Percentiles rank a stretch among this genome's conserved stretches.
These are phyloP conservation scores for Verticillium alfalfae DNA, from an alignment of 2,329 filamentous ascomycete species.

Conservation along the genomic window DNA sequence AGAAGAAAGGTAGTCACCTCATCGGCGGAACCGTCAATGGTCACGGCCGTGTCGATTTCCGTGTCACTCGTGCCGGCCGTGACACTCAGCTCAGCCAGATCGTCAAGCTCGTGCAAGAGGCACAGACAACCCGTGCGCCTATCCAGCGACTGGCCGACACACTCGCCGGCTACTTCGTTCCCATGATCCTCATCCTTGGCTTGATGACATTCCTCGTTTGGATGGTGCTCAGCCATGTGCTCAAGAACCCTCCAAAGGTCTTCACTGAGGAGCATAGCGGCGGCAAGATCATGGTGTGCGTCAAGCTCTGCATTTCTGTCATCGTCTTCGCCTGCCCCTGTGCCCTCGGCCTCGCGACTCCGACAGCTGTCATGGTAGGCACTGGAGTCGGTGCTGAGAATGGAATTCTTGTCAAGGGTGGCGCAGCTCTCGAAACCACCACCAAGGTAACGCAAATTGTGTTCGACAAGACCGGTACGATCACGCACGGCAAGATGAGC, in stretches of 20 bases:
- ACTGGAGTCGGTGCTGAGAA: constrained; percentile 95
- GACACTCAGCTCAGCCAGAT: constrained; percentile 98
- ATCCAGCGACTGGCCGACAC: constrained; percentile 91
- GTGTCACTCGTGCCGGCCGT: constrained; percentile 84
- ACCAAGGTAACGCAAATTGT: constrained; percentile 88
- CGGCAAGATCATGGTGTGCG: constrained; percentile 90
- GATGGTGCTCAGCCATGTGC: constrained; percentile 89
- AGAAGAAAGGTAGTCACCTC: constrained; percentile 70
- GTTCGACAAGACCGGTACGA: constrained; percentile 91
- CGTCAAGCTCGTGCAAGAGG: constrained; percentile 95
- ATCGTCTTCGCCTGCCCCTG: constrained; percentile 98
- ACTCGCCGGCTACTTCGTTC: constrained; percentile 91
- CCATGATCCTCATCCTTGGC: constrained; percentile 79
- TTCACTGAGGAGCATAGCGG: constrained; percentile 77
- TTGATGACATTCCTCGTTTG: constrained; percentile 80
- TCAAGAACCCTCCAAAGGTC: constrained; percentile 79
- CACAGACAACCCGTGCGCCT: constrained; percentile 87
- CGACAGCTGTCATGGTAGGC: constrained; percentile 97
- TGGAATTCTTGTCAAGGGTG: constrained; percentile 96
- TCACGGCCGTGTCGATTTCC: constrained; percentile 84
- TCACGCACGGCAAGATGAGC: constrained; percentile 93
- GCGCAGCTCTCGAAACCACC: constrained; percentile 82
- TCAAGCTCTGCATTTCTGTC: constrained; percentile 96
- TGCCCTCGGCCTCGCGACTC: constrained; percentile 90
- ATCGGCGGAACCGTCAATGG: constrained; percentile 97